Conservation (phyloP, 192 early-diverging fungal genomes). For the Mortierella antarctica region DNA sequence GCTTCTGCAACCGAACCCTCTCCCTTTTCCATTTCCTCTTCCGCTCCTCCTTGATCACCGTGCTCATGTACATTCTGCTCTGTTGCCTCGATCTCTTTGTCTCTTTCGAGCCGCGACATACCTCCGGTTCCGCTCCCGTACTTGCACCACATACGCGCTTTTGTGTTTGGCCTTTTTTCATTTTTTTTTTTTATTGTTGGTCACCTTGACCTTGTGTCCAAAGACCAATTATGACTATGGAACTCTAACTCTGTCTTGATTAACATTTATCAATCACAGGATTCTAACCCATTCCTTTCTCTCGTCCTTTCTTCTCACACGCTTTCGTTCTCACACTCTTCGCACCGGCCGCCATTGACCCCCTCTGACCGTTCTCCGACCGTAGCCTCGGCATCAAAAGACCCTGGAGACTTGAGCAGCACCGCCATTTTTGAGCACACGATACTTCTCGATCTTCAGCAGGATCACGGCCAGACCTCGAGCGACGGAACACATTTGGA, state of each 20-base stretch:
- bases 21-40: neutral
- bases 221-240: too few species aligned
- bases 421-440: neutral
- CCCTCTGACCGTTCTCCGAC: neutral
- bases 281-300: neutral
- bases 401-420: constrained; percentile 14
- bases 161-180: too few species aligned
- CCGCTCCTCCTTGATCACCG: neutral
- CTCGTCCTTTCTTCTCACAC: neutral
- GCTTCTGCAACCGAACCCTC: too few species aligned
- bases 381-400: neutral
- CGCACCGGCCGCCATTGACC: neutral
- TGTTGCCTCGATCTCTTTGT: too few species aligned
- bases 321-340: neutral
- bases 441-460: neutral
- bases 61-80: too few species aligned
- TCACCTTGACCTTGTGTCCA: too few species aligned
- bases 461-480: neutral
- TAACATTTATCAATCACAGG: too few species aligned
- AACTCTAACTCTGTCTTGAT: too few species aligned
- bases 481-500: constrained; percentile 12
- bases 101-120: too few species aligned
- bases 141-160: too few species aligned
- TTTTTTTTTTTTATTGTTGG: too few species aligned
- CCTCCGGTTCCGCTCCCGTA: too few species aligned